phyloP scores from a whole-genome alignment of 1,284 basidiomycete species.

The Erythrobasidium hasegawianum region DNA sequence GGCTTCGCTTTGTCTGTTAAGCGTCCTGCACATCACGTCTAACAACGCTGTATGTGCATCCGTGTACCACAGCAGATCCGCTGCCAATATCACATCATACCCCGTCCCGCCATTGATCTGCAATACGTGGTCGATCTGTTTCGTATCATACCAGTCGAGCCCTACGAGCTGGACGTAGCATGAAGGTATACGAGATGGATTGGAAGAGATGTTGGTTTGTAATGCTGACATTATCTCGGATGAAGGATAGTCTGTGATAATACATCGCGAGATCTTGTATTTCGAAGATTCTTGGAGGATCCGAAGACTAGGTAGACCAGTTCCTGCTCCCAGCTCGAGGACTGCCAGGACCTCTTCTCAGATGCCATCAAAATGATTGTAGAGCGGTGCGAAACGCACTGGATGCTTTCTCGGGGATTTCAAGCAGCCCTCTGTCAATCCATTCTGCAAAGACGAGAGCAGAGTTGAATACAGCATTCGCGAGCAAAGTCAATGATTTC shows the following conservation, averaged over 20 bases:
- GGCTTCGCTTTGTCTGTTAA: neutral
- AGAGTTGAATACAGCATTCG: slow-evolving; percentile 34
- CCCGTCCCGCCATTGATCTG: neutral
- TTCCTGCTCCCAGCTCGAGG: slow-evolving; percentile 35
- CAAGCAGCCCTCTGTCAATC: slow-evolving; percentile 30
- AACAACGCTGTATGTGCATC: slow-evolving; percentile 25
- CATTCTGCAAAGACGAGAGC: slow-evolving; percentile 29
- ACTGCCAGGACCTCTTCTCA: no score
- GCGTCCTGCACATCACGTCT: slow-evolving; percentile 13
- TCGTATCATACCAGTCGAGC: slow-evolving; percentile 22
- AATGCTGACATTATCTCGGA: slow-evolving; percentile 26
- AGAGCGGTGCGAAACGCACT: slow-evolving; percentile 19
- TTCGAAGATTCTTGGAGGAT: slow-evolving; percentile 5
- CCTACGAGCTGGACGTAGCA: slow-evolving; percentile 6
- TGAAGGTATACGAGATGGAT: neutral
- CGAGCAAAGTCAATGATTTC: slow-evolving; percentile 30
- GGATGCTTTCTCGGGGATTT: slow-evolving; percentile 1
- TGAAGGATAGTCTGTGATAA: slow-evolving; percentile 33
- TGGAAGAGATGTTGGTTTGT: slow-evolving; percentile 6
- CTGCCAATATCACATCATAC: slow-evolving; percentile 28
- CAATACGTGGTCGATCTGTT: slow-evolving; percentile 9
- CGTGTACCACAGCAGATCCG: slow-evolving; percentile 32
- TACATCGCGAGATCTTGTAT: neutral
- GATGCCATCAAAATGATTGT: no score
- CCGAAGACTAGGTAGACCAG: slow-evolving; percentile 24